Conservation (phyloP, 2,329 filamentous ascomycete species). For the Cladobotryum protrusum region DNA sequence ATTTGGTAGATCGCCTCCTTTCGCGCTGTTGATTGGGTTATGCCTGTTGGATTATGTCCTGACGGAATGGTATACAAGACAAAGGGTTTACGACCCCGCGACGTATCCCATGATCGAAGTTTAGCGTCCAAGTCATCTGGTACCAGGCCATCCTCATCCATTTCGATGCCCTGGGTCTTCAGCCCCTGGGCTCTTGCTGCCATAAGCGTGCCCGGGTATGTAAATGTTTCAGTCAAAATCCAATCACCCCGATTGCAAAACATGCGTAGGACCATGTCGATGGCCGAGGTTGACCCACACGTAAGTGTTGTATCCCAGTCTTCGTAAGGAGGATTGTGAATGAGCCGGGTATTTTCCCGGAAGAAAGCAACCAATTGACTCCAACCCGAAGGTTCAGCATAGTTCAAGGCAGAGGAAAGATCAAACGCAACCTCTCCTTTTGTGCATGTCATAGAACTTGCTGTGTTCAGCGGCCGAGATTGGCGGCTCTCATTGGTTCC, state of each 20-base stretch:
- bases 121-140: conserved; percentile 56
- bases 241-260: conserved; percentile 36
- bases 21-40: conserved; percentile 61
- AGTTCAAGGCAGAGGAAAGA: conserved; percentile 58
- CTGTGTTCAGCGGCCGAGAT: too few relatives aligned
- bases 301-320: conserved; percentile 67
- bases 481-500: too few relatives aligned
- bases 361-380: conserved; percentile 65
- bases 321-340: conserved; percentile 64
- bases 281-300: conserved; percentile 59
- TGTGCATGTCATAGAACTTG: too few relatives aligned
- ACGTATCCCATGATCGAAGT: conserved; percentile 56
- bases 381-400: conserved; percentile 66
- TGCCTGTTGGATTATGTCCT: conserved; percentile 79
- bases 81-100: conserved; percentile 36
- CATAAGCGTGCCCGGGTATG: conserved; percentile 30
- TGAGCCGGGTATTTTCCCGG: conserved; percentile 69
- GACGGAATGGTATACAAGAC: conserved; percentile 55
- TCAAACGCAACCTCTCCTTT: conserved; percentile 15
- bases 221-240: conserved; percentile 46
- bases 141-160: conserved; percentile 61
- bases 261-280: conserved; percentile 62
- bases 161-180: conserved; percentile 41
- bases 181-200: conserved; percentile 29
- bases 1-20: conserved; percentile 58